Base-by-base conservation (phyloP, 257 asterid species). In the Plantago elongata region DNA sequence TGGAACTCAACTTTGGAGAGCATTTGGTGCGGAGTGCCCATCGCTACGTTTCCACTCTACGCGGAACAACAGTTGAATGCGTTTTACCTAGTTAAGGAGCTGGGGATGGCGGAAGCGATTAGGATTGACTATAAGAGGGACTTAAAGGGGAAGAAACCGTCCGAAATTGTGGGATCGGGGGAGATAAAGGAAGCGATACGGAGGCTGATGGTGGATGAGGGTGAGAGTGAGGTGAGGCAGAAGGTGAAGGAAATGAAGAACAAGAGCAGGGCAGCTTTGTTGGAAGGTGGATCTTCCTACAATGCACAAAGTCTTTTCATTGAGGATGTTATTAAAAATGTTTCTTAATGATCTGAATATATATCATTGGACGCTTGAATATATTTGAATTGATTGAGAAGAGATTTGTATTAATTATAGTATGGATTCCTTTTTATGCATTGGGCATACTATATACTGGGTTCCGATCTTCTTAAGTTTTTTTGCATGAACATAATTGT, bases 1-100 rank as follows among this genome's bases (percentile, higher is more conserved):
- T 82, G 88, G 85, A 82, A 76, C 11, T 82, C 88, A 46, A 76
- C 63, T 3, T 29, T 82, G 45, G 85, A 82, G 75, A 82, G 88
- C 45, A 29, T 82, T 56, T 82, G 88, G 85, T 77, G 43, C 11
- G 85, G 88, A 0, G 88, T 82, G 42, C 81, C 85, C n/a, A 43
- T 79, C 13, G 88, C 85, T 0, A 60, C 85, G 3, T 72, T 73
- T 13, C 88, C 88, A 2, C 27, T 79, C 38, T 67, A 64, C 17
- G 83, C 85, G 0, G 88, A 82, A 69, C 88, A 81, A 49, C 88
- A 78, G 57, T 0, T 63, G 57, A 81, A 81, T 8, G 88, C 84
- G 10, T 81, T 81, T 55, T 11, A 49, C 43, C 58, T 81, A 13
- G 88, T 78, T 8, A 67, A 52, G 75, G 88, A 78, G 16, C n/a